Base-by-base conservation (phyloP, 83 land plant genomes). In the Thuja plicata region DNA sequence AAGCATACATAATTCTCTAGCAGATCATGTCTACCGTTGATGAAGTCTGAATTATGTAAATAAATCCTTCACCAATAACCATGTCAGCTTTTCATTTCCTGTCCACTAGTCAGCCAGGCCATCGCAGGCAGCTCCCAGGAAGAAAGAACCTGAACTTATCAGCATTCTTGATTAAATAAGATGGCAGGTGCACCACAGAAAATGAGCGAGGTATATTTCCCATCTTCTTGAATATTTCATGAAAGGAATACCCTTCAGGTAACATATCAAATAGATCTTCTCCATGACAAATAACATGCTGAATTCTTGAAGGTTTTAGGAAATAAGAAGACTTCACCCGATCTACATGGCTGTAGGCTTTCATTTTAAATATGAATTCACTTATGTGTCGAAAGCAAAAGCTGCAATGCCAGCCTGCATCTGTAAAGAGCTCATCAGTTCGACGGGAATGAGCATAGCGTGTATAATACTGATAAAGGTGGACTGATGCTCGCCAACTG, bases 361-460 rank as follows among this genome's bases (percentile, higher is more conserved):
- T 92, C 99, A 98, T 98, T 90, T 97, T 98, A 85, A 98, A 97
- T 45, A 91, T 91, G 80, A 98, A 90, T 11, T 98, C 99, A 3
- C 89, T 74, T n/a, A 97, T 87, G 54, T 80, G 76, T 16, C 97
- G 88, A 87, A 98, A 97, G 91, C 99, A 98, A 88, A 98, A 98
- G 90, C 99, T 98, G 87, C 99, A 98, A 79, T 98, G 99, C 99
- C 99, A 98, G 17, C 99, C 99, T 21, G 99, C 93, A 87, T 98
- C 99, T 1, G 97, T 93, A 8, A 98, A 85, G 13, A 98, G 89
- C 5, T 88, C 34, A 82, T 97, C 92, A 0, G 92, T 88, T 77
- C 88, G 93, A 87, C 97, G 89, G 2, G 92, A 90, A 88, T 98
- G 99, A 46, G 92, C 85, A 83, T 98, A 98, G 62, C 54, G 16